Evolutionary conservation across 163 green algal genomes (phyloP), one percentile per base, ranked within the genome.

Genomic region (Scenedesmus sp.): DNA sequence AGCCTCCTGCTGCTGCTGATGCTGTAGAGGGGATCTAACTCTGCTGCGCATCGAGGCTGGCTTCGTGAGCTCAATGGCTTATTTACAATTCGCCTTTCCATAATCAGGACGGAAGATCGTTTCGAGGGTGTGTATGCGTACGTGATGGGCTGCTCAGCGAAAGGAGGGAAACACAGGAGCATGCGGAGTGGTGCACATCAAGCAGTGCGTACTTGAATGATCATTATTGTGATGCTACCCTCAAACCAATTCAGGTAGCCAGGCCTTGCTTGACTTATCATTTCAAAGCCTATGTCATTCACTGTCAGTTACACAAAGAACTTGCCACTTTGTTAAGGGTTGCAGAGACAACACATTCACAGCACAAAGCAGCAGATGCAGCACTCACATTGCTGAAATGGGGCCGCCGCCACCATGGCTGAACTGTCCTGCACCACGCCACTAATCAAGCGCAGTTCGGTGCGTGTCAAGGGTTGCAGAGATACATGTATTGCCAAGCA

Each of bases 1-100:
- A 76, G 65, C 30, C 26, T 76, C 30, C 65, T 76, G 65, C 65
- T 76, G 65, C 65, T 76, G 37, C 65, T 76, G 65, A 76, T 76
- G 65, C 65, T 76, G 65, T 30, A 76, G 65, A 40, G 65, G 65
- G 7, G 65, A 76, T 76, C 40, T 76, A 30, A 4, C 30, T 76
- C 65, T 76, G 65, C 65, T 40, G 30, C 65, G 65, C 65, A 76
- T 76, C 65, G 65, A n/a, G 9, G 30, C 65, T 40, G 65, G 30
- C 30, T 7, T 40, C 30, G 65, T 76, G 20, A 65, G 22, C 4
- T 76, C 65, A 76, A 18, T 3, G 6, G 1, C 37, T 76, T 30
- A 20, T 26, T 9, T 2, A 15, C 15, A 40, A n/a, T n/a, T 76
- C 30, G 30, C 30, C 30, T 76, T 18, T 22, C 6, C 24, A 72